Conservation (phyloP, 768 basidiomycete species). For the Baorangia bicolor region DNA sequence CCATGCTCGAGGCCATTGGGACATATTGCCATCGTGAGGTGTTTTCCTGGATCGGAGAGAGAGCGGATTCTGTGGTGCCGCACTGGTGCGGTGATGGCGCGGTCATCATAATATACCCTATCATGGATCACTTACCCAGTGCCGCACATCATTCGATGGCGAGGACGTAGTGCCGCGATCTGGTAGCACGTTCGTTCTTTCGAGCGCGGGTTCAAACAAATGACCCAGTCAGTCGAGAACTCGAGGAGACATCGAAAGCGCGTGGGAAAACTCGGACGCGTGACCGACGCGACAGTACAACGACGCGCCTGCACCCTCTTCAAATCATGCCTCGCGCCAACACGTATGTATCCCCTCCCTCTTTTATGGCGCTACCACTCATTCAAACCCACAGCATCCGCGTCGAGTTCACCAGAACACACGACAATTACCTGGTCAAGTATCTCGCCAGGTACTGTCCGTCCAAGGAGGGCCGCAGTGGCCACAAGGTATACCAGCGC, state of each 20-base stretch:
- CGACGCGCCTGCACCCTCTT: not conserved
- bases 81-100: not conserved
- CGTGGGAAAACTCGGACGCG: not conserved
- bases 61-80: not conserved
- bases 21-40: not conserved
- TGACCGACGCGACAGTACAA: conserved; percentile 1
- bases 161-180: too few relatives aligned
- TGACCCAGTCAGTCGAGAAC: too few relatives aligned
- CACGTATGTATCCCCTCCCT: not conserved
- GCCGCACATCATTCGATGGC: not conserved
- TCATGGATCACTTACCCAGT: too few relatives aligned
- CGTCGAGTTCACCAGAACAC: conserved; percentile 35
- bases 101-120: not conserved
- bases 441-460: conserved; percentile 54
- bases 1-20: not conserved
- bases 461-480: conserved; percentile 39
- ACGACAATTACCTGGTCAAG: conserved; percentile 43
- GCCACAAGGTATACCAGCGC: conserved; percentile 42
- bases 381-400: conserved; percentile 18
- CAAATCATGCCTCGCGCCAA: not conserved
- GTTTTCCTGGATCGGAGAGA: not conserved
- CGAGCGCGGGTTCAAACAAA: too few relatives aligned
- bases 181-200: too few relatives aligned
- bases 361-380: not conserved
- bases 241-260: too few relatives aligned